Evolutionary conservation across 495 filamentous ascomycete genomes (phyloP).

Genomic region (Penicillium antarcticum): DNA sequence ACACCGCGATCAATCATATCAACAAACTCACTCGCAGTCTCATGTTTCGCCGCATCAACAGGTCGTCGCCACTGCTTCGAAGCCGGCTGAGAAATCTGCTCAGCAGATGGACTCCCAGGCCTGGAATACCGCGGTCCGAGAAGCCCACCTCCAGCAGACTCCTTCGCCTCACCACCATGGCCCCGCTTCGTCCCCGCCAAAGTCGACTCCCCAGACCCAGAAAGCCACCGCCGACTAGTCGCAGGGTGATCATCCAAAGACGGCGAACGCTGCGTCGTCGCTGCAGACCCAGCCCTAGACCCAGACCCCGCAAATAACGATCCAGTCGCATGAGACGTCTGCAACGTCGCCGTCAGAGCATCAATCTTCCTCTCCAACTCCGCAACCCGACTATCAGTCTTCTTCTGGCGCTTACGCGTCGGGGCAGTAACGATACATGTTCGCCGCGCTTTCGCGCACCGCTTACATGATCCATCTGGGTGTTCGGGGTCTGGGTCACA

Average conservation of each 20-base stretch:
- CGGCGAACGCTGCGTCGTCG: background rate
- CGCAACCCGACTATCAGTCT: conserved; percentile 85
- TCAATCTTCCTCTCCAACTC: conserved; percentile 96
- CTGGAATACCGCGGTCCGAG: conserved; percentile 19
- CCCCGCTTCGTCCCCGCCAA: conserved; percentile 21
- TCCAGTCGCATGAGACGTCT: conserved; percentile 39
- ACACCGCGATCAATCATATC: conserved; percentile 73
- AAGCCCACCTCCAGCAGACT: background rate
- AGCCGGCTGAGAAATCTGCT: conserved; percentile 13
- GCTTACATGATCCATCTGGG: conserved; percentile 67
- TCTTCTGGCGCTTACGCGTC: conserved; percentile 85
- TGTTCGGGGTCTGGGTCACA: conserved; percentile 68
- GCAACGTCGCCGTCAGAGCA: conserved; percentile 73
- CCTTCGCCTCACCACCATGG: conserved; percentile 23
- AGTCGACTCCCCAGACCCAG: conserved; percentile 1
- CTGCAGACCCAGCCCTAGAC: background rate
- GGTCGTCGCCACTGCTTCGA: conserved; percentile 16
- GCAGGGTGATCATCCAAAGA: conserved; percentile 10
- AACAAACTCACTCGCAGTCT: conserved; percentile 33
- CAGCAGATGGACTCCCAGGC: conserved; percentile 22
- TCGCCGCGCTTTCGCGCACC: conserved; percentile 80
- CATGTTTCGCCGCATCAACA: conserved; percentile 7
- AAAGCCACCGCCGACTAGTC: conserved; percentile 15
- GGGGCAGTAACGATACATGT: conserved; percentile 79
- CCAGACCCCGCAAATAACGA: conserved; percentile 1